These are phyloP conservation scores for Fagopyrum esculentum DNA, from an alignment of 148 eudicot genomes.

Conservation along the genomic window DNA sequence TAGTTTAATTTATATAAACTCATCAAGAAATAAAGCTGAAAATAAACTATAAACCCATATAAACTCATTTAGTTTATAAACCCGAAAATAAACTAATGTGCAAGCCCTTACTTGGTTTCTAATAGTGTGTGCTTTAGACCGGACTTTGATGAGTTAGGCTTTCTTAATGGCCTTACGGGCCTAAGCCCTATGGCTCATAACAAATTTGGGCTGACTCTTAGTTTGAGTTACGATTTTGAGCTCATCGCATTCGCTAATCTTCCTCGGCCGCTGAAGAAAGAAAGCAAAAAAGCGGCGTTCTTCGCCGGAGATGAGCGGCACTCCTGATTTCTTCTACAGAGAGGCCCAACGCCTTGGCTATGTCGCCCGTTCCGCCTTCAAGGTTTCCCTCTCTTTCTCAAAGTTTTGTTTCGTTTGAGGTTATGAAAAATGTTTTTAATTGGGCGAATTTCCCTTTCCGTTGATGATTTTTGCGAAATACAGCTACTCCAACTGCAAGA, in stretches of 20 bases:
- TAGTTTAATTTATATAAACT: no score
- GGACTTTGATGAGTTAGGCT: no score
- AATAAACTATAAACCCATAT: no score
- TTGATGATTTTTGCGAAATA: conserved; percentile 4
- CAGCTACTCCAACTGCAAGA: conserved; percentile 88
- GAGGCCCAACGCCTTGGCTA: conserved; percentile 97
- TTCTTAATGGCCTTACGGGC: no score
- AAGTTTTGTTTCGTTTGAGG: not conserved
- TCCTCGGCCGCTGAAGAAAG: not conserved
- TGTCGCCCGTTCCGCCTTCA: conserved; percentile 97
- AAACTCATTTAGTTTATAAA: no score
- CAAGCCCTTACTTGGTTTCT: no score
- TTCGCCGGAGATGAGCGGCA: conserved; percentile 43
- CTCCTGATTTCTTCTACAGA: conserved; percentile 88
- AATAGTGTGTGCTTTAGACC: no score
- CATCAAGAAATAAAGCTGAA: no score
- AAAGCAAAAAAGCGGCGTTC: conserved; percentile 4
- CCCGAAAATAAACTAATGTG: no score
- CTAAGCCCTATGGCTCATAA: no score
- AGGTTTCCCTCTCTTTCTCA: conserved; percentile 35
- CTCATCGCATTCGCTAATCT: not conserved
- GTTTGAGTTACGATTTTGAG: not conserved
- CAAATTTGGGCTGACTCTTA: not conserved
- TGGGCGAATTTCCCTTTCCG: not conserved
- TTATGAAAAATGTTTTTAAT: not conserved